A percentile compares a stretch with the other conserved stretches of the same genome.
phyloP scores from a whole-genome alignment of 163 green algal species.

The Chlamydomonas reinhardtii region DNA sequence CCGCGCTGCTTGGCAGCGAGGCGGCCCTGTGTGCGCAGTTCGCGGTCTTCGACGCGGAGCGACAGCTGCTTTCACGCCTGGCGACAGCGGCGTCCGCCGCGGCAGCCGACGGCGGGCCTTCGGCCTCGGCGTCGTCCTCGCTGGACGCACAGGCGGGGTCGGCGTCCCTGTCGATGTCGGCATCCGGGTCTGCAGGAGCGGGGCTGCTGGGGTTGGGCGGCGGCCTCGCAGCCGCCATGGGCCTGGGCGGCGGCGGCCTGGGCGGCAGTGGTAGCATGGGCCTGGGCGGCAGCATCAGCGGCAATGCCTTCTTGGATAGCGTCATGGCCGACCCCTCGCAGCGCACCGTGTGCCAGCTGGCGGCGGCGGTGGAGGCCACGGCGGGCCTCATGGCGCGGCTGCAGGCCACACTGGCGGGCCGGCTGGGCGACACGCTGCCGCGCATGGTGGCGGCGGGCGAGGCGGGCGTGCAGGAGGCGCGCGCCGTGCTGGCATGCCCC shows the following conservation, averaged over 20 bases:
- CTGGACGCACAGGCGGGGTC: neutral
- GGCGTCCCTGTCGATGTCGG: neutral
- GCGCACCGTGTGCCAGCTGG: conserved; percentile 19
- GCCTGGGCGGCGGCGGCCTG: neutral
- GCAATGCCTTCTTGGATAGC: conserved; percentile 40
- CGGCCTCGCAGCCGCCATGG: neutral
- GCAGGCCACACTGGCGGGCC: neutral
- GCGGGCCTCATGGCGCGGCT: conserved; percentile 13
- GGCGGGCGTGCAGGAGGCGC: neutral
- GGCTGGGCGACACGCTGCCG: neutral
- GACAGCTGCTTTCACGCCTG: conserved; percentile 4
- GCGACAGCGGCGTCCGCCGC: conserved; percentile 2
- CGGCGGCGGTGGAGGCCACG: neutral
- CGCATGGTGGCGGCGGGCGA: conserved; percentile 13
- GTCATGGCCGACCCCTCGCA: conserved; percentile 31
- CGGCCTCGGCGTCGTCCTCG: no score
- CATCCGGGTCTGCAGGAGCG: no score
- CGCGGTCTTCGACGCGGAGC: conserved; percentile 34
- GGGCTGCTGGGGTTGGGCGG: no score
- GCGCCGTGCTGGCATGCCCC: conserved; percentile 9
- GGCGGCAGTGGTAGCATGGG: no score
- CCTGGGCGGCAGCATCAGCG: neutral
- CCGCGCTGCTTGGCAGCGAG: conserved; percentile 22
- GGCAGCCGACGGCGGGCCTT: neutral
- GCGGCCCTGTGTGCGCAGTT: conserved; percentile 7